Percentiles rank a stretch among this genome's conserved stretches.
Evolutionary conservation across 2,329 filamentous ascomycete species (phyloP).

Genomic region (Teratosphaeria destructans): DNA sequence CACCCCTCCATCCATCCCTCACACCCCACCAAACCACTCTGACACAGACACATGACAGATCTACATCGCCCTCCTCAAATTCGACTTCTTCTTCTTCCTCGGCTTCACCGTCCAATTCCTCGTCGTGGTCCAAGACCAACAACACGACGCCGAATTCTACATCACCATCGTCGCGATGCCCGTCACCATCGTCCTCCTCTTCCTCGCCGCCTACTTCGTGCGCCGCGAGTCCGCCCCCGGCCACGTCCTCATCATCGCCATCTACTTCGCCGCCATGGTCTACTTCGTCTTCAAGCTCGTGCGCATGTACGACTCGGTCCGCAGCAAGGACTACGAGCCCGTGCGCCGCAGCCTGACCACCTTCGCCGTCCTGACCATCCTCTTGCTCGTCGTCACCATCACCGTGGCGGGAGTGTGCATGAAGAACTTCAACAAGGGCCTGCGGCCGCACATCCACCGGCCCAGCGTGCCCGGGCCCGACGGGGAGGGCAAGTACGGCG

Average conservation of each 20-base stretch:
- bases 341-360: conserved; percentile 80
- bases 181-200: conserved; percentile 78
- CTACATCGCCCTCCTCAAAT: conserved; percentile 94
- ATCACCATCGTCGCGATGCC: conserved; percentile 85
- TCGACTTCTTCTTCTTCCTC: conserved; percentile 99
- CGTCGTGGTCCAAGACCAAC: conserved; percentile 67
- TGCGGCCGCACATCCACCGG: conserved; percentile 73
- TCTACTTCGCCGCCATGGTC: conserved; percentile 79
- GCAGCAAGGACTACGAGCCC: conserved; percentile 53
- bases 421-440: conserved; percentile 76
- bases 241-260: conserved; percentile 64
- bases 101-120: conserved; percentile 97
- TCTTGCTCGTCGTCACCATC: conserved; percentile 82
- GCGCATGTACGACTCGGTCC: conserved; percentile 69
- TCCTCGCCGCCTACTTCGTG: conserved; percentile 76
- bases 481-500: conserved; percentile 32
- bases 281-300: conserved; percentile 99
- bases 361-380: conserved; percentile 85
- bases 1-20: not conserved
- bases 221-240: conserved; percentile 70
- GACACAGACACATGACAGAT: conserved; percentile 48
- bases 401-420: conserved; percentile 78
- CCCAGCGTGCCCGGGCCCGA: conserved; percentile 40
- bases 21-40: not conserved
- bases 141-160: conserved; percentile 62